These are phyloP conservation scores for Olyra latifolia DNA, from an alignment of 176 grass and related monocot species.

Conservation along the genomic window DNA sequence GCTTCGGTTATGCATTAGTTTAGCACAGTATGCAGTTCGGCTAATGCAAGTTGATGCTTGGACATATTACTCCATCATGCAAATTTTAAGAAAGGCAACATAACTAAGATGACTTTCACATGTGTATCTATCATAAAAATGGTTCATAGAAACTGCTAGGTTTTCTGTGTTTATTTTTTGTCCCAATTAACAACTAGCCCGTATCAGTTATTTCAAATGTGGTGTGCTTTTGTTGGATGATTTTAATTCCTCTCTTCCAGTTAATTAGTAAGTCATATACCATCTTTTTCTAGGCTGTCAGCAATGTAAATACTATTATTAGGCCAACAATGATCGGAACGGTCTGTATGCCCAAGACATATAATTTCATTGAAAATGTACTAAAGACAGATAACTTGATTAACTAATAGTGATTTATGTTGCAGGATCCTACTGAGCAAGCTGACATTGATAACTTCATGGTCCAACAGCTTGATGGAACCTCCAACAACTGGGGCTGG, in stretches of 20 bases:
- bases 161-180: no score
- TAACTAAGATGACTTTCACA: background rate
- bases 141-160: no score
- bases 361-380: background rate
- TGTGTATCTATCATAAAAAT: background rate
- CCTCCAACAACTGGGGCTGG: constrained; percentile 90
- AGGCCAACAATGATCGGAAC: constrained; percentile 75
- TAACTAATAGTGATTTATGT: background rate
- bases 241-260: background rate
- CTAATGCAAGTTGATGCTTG: background rate
- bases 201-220: background rate
- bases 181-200: background rate
- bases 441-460: constrained; percentile 83
- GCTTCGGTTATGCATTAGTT: background rate
- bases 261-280: background rate
- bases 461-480: constrained; percentile 94
- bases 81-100: background rate
- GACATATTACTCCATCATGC: background rate
- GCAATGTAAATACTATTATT: constrained; percentile 80
- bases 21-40: no score
- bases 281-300: constrained; percentile 63
- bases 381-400: background rate
- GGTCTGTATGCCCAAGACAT: constrained; percentile 33
- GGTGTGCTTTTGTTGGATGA: background rate
- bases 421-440: constrained; percentile 73